Conservation (phyloP, 2,329 filamentous ascomycete genomes). For the Esteya vermicola region DNA sequence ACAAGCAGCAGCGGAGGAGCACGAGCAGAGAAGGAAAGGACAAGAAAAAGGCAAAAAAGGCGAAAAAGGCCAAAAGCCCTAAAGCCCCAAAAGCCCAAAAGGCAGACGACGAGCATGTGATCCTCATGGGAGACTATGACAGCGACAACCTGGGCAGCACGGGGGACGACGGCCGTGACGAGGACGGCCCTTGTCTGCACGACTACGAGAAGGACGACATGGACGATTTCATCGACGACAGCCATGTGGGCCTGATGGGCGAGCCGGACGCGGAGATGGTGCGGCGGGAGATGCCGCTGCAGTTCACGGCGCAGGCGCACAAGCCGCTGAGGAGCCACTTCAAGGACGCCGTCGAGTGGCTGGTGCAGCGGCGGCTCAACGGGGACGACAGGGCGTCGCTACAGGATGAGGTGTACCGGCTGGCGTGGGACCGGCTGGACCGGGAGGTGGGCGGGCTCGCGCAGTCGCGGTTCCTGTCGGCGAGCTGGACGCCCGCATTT, state of each 20-base stretch:
- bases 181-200: background rate
- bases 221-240: slow-evolving; percentile 50
- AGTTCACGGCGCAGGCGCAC: slow-evolving; percentile 52
- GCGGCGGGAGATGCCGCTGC: slow-evolving; percentile 41
- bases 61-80: no score
- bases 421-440: slow-evolving; percentile 58
- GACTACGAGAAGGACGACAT: slow-evolving; percentile 13
- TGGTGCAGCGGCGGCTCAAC: slow-evolving; percentile 66
- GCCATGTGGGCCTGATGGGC: slow-evolving; percentile 5
- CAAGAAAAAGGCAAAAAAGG: background rate
- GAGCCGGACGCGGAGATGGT: slow-evolving; percentile 16
- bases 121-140: slow-evolving; percentile 2
- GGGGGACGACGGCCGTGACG: background rate
- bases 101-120: no score
- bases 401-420: slow-evolving; percentile 47
- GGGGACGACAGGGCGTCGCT: slow-evolving; percentile 33
- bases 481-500: slow-evolving; percentile 56
- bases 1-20: slow-evolving; percentile 1
- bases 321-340: slow-evolving; percentile 61
- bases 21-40: background rate
- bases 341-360: slow-evolving; percentile 62
- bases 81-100: background rate
- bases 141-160: background rate
- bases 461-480: slow-evolving; percentile 56
- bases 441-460: slow-evolving; percentile 56